Percentiles rank a stretch among this genome's conserved stretches.
Conservation (phyloP, 2,329 filamentous ascomycete species). For the Nigrospora oryzae region DNA sequence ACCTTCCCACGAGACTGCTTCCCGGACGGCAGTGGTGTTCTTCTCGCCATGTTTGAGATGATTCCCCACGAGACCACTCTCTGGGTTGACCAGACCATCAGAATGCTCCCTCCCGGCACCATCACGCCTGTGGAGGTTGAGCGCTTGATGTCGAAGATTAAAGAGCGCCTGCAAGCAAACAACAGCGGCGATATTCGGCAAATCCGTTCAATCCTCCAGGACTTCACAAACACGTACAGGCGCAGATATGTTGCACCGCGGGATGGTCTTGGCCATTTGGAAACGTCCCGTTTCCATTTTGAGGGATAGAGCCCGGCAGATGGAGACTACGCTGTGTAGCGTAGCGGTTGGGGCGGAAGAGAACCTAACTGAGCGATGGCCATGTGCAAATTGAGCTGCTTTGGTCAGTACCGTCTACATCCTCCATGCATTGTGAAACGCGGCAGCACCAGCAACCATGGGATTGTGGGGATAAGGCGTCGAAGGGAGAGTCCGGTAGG, state of each 20-base stretch:
- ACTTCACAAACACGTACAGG: slow-evolving; percentile 93
- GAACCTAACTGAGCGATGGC: no score
- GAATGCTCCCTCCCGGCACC: slow-evolving; percentile 74
- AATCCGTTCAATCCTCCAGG: slow-evolving; percentile 79
- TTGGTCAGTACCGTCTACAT: no score
- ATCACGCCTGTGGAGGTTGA: slow-evolving; percentile 74
- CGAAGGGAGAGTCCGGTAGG: no score
- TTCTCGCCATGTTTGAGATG: slow-evolving; percentile 82
- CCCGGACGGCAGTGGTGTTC: slow-evolving; percentile 85
- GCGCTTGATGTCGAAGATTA: slow-evolving; percentile 71
- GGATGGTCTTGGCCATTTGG: slow-evolving; percentile 80
- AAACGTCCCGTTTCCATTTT: slow-evolving; percentile 83
- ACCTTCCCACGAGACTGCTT: slow-evolving; percentile 95
- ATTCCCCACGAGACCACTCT: slow-evolving; percentile 68
- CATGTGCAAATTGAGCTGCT: no score
- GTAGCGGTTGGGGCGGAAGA: no score
- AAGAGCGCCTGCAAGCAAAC: slow-evolving; percentile 63
- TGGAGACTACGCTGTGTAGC: background rate
- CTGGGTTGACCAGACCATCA: slow-evolving; percentile 80
- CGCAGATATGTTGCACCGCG: slow-evolving; percentile 90
- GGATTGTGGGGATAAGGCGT: no score
- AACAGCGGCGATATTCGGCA: slow-evolving; percentile 57
- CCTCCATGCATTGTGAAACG: no score
- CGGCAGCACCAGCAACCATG: no score
- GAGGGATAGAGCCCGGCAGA: slow-evolving; percentile 30